Percentiles rank a stretch among this genome's conserved stretches.
These are phyloP conservation scores for Phytomonas serpens DNA, from an alignment of 208 protist genomes.

Conservation along the genomic window DNA sequence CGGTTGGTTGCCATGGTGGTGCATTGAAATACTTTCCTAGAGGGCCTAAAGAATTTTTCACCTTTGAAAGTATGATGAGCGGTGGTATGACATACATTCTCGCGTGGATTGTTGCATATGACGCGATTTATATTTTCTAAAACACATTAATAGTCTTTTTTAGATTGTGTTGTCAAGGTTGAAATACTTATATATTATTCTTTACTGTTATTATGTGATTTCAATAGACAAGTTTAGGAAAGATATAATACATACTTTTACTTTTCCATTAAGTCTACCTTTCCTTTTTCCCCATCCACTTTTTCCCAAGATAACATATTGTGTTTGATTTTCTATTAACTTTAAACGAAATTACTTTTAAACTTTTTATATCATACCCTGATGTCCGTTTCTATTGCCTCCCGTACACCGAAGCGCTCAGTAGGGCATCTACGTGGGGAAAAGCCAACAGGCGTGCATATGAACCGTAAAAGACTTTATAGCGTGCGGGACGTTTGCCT, in stretches of 20 bases:
- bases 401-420: constrained; percentile 19
- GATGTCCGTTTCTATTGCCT: constrained; percentile 11
- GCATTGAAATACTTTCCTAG: constrained; percentile 69
- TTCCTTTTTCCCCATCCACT: constrained; percentile 13
- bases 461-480: constrained; percentile 83
- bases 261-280: constrained; percentile 9
- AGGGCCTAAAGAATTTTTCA: constrained; percentile 56
- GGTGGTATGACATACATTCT: constrained; percentile 81
- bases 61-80: constrained; percentile 41
- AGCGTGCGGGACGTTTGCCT: constrained; percentile 67
- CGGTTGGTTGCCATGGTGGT: constrained; percentile 39
- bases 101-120: constrained; percentile 81
- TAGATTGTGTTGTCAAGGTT: neutral
- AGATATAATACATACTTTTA: constrained; percentile 15
- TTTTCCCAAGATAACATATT: constrained; percentile 7
- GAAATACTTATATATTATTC: neutral
- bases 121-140: constrained; percentile 87
- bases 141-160: constrained; percentile 6
- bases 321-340: constrained; percentile 12
- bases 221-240: constrained; percentile 11
- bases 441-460: constrained; percentile 58
- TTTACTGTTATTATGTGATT: neutral
- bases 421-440: constrained; percentile 38
- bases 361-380: constrained; percentile 5
- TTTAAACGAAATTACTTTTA: constrained; percentile 10